phyloP scores from a whole-genome alignment of 2,329 filamentous ascomycete species.

The Dothideomycetes sp. region DNA sequence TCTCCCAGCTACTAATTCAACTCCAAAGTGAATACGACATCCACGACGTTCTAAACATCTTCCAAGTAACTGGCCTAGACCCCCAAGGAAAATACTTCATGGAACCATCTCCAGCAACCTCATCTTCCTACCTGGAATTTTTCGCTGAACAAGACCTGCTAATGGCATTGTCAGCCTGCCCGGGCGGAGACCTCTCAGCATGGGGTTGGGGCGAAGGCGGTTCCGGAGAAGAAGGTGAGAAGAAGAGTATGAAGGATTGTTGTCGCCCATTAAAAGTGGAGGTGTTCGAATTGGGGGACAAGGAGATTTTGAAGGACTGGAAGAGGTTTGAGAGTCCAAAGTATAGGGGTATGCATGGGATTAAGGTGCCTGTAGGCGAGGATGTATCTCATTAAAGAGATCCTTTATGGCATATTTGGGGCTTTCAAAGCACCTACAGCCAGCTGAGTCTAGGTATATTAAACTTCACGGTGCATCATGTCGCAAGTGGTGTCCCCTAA shows the following conservation, averaged over 20 bases:
- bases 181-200: slow-evolving; percentile 69
- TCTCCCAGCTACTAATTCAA: background rate
- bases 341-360: slow-evolving; percentile 60
- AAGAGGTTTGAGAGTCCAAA: slow-evolving; percentile 48
- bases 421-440: too few species aligned
- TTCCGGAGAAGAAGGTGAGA: slow-evolving; percentile 49
- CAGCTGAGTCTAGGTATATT: too few species aligned
- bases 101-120: slow-evolving; percentile 48
- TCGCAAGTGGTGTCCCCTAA: too few species aligned
- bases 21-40: slow-evolving; percentile 54
- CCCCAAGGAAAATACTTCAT: slow-evolving; percentile 68
- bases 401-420: too few species aligned
- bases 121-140: slow-evolving; percentile 60
- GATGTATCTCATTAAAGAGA: too few species aligned
- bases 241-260: slow-evolving; percentile 59
- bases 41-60: slow-evolving; percentile 78
- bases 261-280: slow-evolving; percentile 68
- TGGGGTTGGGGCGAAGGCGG: slow-evolving; percentile 65
- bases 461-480: too few species aligned
- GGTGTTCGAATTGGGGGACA: slow-evolving; percentile 51
- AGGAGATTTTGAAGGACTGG: slow-evolving; percentile 51
- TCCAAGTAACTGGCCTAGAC: slow-evolving; percentile 74
- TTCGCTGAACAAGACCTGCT: slow-evolving; percentile 71
- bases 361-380: slow-evolving; percentile 42
- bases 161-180: slow-evolving; percentile 59